phyloP scores from a whole-genome alignment of 1,284 basidiomycete genomes.

The Leucoagaricus sp. region DNA sequence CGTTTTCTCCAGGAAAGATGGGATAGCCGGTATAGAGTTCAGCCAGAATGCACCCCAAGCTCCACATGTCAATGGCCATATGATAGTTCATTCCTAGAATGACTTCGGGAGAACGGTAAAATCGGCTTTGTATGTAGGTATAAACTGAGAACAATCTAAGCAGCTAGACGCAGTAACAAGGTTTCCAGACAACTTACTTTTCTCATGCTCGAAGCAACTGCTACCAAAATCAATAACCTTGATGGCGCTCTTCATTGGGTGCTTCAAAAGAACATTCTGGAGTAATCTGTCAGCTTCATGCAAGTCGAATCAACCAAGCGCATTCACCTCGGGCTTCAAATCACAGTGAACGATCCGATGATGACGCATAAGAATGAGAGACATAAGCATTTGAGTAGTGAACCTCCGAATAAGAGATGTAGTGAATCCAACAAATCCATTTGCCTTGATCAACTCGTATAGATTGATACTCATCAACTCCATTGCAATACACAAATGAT shows the following conservation, averaged over 20 bases:
- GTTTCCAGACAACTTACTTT: slow-evolving; percentile 68
- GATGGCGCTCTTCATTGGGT: slow-evolving; percentile 95
- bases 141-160: slow-evolving; percentile 66
- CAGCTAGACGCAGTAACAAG: neutral
- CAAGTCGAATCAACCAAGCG: neutral
- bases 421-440: slow-evolving; percentile 96
- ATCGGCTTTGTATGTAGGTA: slow-evolving; percentile 96
- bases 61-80: slow-evolving; percentile 98
- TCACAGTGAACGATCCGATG: slow-evolving; percentile 99
- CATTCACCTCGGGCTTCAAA: slow-evolving; percentile 89
- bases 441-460: slow-evolving; percentile 99
- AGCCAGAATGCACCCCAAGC: slow-evolving; percentile 95
- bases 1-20: slow-evolving; percentile 99
- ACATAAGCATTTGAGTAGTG: slow-evolving; percentile 93
- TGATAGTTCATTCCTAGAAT: slow-evolving; percentile 94
- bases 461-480: slow-evolving; percentile 98
- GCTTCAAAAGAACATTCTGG: slow-evolving; percentile 92
- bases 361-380: slow-evolving; percentile 90
- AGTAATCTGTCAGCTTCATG: slow-evolving; percentile 15
- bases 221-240: slow-evolving; percentile 99
- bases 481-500: slow-evolving; percentile 98
- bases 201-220: slow-evolving; percentile 98
- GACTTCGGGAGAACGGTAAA: slow-evolving; percentile 95
- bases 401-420: slow-evolving; percentile 94
- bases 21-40: slow-evolving; percentile 99